phyloP scores from a whole-genome alignment of 2,329 filamentous ascomycete species.

The Aspergillus amoenus region DNA sequence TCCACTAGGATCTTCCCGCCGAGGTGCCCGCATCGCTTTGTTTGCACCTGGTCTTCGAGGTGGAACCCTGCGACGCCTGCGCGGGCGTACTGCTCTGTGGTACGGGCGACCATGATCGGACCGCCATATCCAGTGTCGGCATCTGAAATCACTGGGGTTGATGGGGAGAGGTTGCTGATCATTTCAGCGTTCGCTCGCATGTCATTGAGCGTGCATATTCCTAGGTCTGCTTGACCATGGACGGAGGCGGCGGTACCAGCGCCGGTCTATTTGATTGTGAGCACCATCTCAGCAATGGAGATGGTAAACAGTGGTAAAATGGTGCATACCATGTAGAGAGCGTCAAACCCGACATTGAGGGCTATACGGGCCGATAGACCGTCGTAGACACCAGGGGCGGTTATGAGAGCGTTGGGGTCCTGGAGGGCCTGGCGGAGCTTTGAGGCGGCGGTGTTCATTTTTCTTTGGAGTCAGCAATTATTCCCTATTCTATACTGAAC shows the following conservation, averaged over 20 bases:
- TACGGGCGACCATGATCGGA: constrained; percentile 49
- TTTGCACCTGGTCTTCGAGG: constrained; percentile 57
- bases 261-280: constrained; percentile 42
- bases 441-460: constrained; percentile 25
- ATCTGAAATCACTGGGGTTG: constrained; percentile 53
- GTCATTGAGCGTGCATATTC: constrained; percentile 52
- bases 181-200: constrained; percentile 56
- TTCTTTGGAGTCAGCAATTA: background rate
- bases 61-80: constrained; percentile 57
- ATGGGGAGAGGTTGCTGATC: constrained; percentile 52
- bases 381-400: constrained; percentile 53
- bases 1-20: constrained; percentile 42
- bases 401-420: constrained; percentile 40
- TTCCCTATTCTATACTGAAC: background rate
- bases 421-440: constrained; percentile 34
- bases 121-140: constrained; percentile 58
- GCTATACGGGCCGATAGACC: constrained; percentile 52
- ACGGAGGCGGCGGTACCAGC: constrained; percentile 51
- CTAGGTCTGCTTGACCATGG: constrained; percentile 52
- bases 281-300: background rate
- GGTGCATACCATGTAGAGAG: constrained; percentile 50
- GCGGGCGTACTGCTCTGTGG: constrained; percentile 51
- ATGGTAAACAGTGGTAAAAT: background rate
- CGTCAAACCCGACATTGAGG: constrained; percentile 49
- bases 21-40: constrained; percentile 44